Conservation (phyloP, 257 asterid species). For the Gentiana straminea region DNA sequence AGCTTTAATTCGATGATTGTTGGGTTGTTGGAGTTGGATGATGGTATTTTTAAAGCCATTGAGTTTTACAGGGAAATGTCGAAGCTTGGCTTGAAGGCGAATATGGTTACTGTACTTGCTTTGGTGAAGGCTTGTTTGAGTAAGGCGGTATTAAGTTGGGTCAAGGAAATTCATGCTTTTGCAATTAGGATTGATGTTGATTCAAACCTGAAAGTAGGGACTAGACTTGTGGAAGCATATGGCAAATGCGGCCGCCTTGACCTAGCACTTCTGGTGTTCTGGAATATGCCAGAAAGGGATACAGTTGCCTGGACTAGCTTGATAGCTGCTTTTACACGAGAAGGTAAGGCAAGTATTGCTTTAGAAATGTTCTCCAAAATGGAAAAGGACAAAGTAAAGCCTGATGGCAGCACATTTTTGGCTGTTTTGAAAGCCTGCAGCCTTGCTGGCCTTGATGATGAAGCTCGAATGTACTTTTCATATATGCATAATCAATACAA, state of each 20-base stretch:
- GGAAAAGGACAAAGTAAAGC: slow-evolving; percentile 27
- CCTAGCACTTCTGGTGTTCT: slow-evolving; percentile 21
- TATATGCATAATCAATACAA: slow-evolving; percentile 19
- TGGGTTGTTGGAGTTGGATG: slow-evolving; percentile 24
- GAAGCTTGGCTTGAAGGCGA: slow-evolving; percentile 21
- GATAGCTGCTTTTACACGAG: slow-evolving; percentile 35
- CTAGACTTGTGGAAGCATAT: slow-evolving; percentile 39
- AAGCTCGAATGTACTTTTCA: slow-evolving; percentile 25
- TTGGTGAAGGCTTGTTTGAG: slow-evolving; percentile 29
- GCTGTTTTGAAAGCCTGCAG: slow-evolving; percentile 46
- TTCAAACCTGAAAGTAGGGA: slow-evolving; percentile 23
- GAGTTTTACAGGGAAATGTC: slow-evolving; percentile 26
- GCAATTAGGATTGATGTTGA: slow-evolving; percentile 25
- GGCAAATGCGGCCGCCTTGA: slow-evolving; percentile 38
- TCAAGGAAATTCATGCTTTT: slow-evolving; percentile 33
- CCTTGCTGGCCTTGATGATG: slow-evolving; percentile 38
- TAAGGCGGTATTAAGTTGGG: slow-evolving; percentile 21
- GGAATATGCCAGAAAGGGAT: slow-evolving; percentile 24
- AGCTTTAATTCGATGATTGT: slow-evolving; percentile 31
- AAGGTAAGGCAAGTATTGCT: slow-evolving; percentile 27
- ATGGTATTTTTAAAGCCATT: slow-evolving; percentile 22
- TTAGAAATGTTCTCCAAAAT: slow-evolving; percentile 23
- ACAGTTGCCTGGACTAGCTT: slow-evolving; percentile 47
- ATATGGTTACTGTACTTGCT: slow-evolving; percentile 31
- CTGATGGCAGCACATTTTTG: slow-evolving; percentile 36